phyloP scores from a whole-genome alignment of 306 rosid species.

The Prosopis cineraria region DNA sequence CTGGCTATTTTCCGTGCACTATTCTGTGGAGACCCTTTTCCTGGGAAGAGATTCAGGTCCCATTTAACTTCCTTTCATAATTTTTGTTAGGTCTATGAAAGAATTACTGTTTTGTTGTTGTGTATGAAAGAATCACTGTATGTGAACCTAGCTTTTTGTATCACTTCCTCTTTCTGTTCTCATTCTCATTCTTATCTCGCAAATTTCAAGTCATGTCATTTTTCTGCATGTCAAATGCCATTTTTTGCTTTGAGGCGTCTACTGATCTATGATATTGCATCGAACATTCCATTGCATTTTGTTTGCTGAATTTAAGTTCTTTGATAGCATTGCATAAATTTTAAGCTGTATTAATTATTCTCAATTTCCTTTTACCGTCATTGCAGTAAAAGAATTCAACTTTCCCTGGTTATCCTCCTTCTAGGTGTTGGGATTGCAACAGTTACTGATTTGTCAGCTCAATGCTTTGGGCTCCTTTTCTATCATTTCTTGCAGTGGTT shows the following conservation, averaged over 20 bases:
- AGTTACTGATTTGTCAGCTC: constrained; percentile 87
- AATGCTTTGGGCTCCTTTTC: constrained; percentile 81
- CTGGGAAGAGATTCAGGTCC: constrained; percentile 61
- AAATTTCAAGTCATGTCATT: constrained; percentile 17
- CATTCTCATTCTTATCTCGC: not conserved
- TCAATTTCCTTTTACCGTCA: constrained; percentile 15
- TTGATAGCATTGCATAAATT: not conserved
- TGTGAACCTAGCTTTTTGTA: not conserved
- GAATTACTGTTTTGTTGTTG: too few relatives aligned
- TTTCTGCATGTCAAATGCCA: not conserved
- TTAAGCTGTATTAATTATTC: constrained; percentile 32
- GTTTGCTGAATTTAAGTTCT: constrained; percentile 7
- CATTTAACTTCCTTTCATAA: constrained; percentile 20
- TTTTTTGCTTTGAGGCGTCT: constrained; percentile 1
- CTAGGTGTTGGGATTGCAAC: constrained; percentile 97
- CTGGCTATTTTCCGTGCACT: constrained; percentile 65
- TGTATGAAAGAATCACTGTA: too few relatives aligned
- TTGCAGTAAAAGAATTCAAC: constrained; percentile 63
- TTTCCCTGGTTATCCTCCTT: constrained; percentile 75
- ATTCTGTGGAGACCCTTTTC: constrained; percentile 56
- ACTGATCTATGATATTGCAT: constrained; percentile 23
- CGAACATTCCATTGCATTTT: not conserved
- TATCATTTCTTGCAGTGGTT: constrained; percentile 82
- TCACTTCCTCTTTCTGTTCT: not conserved
- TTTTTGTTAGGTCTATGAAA: not conserved